Base-by-base conservation (phyloP, 345 rosid genomes). In the Luvunga scandens region DNA sequence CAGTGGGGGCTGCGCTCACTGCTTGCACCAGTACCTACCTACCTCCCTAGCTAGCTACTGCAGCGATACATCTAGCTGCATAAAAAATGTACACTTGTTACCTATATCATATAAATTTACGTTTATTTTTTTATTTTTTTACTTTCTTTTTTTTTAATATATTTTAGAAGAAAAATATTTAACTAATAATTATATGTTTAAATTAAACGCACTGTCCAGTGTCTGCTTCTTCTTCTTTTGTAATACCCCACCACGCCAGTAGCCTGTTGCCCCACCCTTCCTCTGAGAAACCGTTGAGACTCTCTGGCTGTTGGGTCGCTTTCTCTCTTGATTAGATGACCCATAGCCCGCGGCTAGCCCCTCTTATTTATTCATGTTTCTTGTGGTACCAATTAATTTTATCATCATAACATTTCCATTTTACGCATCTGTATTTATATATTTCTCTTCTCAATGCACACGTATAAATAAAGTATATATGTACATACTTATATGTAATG, bases 221-320 rank as follows among this genome's bases (percentile, higher is more conserved):
- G 50, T 45, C 18, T 45, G 42, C 50, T 12, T 45, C 50, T 12
- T 13, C 50, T 45, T 45, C 50, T 45, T 45, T 45, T 13, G 13
- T 45, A 12, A 13, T 13, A 45, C 57, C 57, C 57, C 57, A 53
- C 57, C 57, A 53, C 57, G 19, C 57, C 18, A 18, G 57, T 53
- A 19, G 57, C 13, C 6, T 53, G 57, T 53, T 53, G 57, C 6
- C 57, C 57, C 57, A 53, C 22, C 22, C 57, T 53, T 53, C 57
- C 39, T 60, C 63, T 79, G 79, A 79, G 64, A 78, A 85, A 85
- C 87, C 87, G 87, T 87, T 81, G 85, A 76, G 85, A 77, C 69
- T 48, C 75, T 84, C 79, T 80, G 71, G 79, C 65, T 78, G 83
- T 81, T 60, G 60, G 19, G 88, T 87, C 88, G 83, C 86, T 83